Base-by-base conservation (phyloP, 2,329 filamentous ascomycete species). In the Penicillium sp. region DNA sequence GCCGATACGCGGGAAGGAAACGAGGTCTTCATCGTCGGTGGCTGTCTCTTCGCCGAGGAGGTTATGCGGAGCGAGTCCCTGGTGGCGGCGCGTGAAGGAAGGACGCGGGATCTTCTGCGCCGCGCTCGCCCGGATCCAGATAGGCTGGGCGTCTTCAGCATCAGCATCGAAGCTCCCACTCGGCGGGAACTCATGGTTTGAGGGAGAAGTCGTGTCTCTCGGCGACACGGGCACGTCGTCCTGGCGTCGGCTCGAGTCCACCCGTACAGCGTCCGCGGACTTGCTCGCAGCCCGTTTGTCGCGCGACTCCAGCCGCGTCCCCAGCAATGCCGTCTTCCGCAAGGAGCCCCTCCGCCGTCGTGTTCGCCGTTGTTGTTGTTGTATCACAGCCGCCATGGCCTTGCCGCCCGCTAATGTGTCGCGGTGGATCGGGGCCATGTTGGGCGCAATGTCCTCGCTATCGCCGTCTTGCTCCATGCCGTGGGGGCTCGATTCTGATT, bases 311-410 rank as follows among this genome's bases (percentile, higher is more conserved):
- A 67, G 47, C 14, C 64, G 49, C 43, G 60, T 84, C 11, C 87
- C 87, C 13, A 95, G 74, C 33, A 95, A 73, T 17, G 88, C 89
- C 8, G 87, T 87, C 67, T 95, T 95, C 44, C 90, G 79, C 62
- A 96, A 72, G 8, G 90, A 95, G 3, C 88, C 89, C 60, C 86
- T 86, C 44, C 90, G 80, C 55, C 83, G 82, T 39, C 88, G 75
- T 32, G 80, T 80, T 61, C 74, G 72, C 39, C 61, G 76, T 43
- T 75, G 61, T 47, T 71, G 61, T 47, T 71, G 61, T 47, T 71
- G 75, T 35, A 75, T 60, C 17, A 70, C 72, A 25, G 63, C 68
- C 18, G 67, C 66, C 66, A 77, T 65, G 53, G 75, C 70, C 65
- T 75, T 61, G 64, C 73, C 58, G 66, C 73, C 57, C 16, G 42